phyloP scores from a whole-genome alignment of 768 basidiomycete genomes.

The Mycena albidolilacea region DNA sequence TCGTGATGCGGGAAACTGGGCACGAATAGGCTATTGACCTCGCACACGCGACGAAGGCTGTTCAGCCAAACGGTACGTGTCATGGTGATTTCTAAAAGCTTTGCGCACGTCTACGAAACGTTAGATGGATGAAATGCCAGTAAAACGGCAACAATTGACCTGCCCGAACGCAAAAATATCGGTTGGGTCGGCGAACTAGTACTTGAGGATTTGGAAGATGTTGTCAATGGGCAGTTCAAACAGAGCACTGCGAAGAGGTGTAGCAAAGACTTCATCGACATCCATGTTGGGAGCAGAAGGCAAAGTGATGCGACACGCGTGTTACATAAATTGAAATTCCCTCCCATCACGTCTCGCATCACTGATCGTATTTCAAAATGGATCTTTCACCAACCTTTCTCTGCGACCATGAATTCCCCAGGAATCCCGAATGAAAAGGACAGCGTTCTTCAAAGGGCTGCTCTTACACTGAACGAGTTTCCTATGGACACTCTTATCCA shows the following conservation, averaged over 20 bases:
- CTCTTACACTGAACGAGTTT: constrained; percentile 23
- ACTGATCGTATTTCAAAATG: not conserved
- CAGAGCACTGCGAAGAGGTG: not conserved
- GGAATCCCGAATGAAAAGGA: not conserved
- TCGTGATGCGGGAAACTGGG: constrained; percentile 40
- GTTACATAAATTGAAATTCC: too few relatives aligned
- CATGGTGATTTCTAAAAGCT: not conserved
- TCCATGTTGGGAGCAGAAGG: not conserved
- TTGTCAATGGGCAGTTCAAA: constrained; percentile 24
- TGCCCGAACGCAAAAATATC: constrained; percentile 18
- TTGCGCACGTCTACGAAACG: constrained; percentile 1
- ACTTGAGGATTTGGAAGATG: constrained; percentile 22
- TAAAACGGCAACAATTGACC: not conserved
- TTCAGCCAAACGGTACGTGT: constrained; percentile 41
- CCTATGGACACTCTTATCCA: constrained; percentile 40
- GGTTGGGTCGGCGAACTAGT: constrained; percentile 11
- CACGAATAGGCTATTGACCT: constrained; percentile 34
- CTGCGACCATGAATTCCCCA: constrained; percentile 6
- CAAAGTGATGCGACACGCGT: too few relatives aligned
- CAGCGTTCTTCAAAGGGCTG: not conserved
- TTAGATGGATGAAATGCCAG: not conserved
- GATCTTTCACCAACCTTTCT: not conserved
- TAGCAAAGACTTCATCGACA: not conserved
- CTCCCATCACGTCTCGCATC: constrained; percentile 1
- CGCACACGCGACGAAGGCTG: constrained; percentile 37